Percentiles rank a stretch among this genome's conserved stretches.
phyloP scores from a whole-genome alignment of 2,329 filamentous ascomycete genomes.

The Trichoderma sp. region DNA sequence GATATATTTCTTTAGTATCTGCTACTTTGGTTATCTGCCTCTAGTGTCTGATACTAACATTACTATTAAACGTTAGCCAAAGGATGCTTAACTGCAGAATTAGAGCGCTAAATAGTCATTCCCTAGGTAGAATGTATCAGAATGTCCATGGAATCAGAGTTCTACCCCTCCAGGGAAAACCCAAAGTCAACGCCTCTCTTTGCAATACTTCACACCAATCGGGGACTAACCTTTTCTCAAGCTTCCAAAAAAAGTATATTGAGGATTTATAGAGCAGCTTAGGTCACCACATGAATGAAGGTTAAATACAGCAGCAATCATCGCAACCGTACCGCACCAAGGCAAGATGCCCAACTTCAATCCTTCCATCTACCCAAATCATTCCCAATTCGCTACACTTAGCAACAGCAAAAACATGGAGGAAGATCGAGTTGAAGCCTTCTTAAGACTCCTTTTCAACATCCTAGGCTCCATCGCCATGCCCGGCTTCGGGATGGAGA shows the following conservation, averaged over 20 bases:
- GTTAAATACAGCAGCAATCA: neutral
- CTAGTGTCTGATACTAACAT: neutral
- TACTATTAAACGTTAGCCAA: neutral
- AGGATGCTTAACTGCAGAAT: neutral
- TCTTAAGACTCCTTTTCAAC: neutral
- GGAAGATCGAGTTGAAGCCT: neutral
- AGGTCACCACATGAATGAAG: neutral
- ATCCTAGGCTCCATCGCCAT: neutral
- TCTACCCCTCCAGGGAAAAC: neutral
- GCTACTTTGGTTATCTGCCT: neutral
- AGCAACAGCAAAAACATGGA: neutral
- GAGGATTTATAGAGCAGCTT: neutral
- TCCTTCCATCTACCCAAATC: neutral
- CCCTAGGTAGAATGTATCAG: neutral
- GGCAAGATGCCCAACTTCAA: neutral
- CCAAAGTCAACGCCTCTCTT: neutral
- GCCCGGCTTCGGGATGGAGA: neutral
- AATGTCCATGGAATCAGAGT: neutral
- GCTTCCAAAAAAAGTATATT: neutral
- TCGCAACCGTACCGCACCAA: neutral
- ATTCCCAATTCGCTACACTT: neutral
- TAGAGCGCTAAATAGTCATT: neutral
- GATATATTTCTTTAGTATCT: neutral
- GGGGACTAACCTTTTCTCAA: neutral
- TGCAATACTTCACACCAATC: neutral